Base-by-base conservation (phyloP, 2,329 filamentous ascomycete genomes). In the Chalaropsis ovoidea region DNA sequence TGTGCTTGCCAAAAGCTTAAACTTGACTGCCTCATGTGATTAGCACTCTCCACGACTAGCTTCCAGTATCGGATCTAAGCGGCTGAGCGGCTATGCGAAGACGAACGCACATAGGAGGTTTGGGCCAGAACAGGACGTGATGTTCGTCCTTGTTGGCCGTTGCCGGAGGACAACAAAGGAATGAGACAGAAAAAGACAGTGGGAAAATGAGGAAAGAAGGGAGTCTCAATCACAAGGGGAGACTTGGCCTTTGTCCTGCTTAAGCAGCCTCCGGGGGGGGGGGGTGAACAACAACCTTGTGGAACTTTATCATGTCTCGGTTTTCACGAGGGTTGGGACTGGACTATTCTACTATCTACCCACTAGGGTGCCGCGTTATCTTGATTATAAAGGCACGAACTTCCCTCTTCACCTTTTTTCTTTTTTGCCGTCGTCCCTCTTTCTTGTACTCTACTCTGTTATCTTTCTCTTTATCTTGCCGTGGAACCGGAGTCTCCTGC, bases 341-440 rank as follows among this genome's bases (percentile, higher is more conserved):
- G 41, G 60, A n/a, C 41, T 4, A n/a, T 43, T 7, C 60, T 45
- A 8, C 19, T 24, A 41, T 17, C 60, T 45, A 8, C 19, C 24
- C 60, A 61, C 39, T 42, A 24, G 47, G 47, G 47, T 60, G 17
- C 56, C 31, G 13, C 54, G 27, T 22, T 60, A 42, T 61, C 52
- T 58, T 8, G 43, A 31, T 35, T 58, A 58, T 58, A 58, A 58
- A 61, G 22, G 22, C 39, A 43, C 60, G 0, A 42, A 24, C n/a
- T 24, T 43, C 60, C 60, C 60, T 24, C 60, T 45, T 42, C 10
- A 1, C 35, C 17, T 43, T 61, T 41, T 7, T 13, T 19, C 27
- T 15, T 56, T 35, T 8, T 19, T 31, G 17, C 52, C 7, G 35
- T 39, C 31, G 31, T 31, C 5, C 22, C 22, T 31, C 22, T 7